Conservation (phyloP, 306 rosid genomes). For the Luffa acutangula region DNA sequence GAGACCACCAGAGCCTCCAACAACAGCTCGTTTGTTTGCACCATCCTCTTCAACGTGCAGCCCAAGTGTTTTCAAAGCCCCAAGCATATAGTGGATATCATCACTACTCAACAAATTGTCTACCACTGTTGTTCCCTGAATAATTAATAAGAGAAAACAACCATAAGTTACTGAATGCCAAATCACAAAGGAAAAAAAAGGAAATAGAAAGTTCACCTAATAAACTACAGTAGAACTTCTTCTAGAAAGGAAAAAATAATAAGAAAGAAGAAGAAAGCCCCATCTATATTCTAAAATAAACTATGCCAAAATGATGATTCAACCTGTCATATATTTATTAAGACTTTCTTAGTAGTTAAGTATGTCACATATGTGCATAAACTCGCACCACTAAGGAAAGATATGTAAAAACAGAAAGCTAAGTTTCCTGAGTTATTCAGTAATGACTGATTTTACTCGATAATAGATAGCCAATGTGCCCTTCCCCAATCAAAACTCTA, state of each 20-base stretch:
- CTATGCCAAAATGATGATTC: not conserved
- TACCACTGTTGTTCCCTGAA: slow-evolving; percentile 91
- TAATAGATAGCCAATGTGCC: not conserved
- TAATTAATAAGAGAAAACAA: not conserved
- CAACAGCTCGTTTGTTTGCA: slow-evolving; percentile 58
- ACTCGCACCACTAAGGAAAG: not conserved
- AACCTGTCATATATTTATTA: not conserved
- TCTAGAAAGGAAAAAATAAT: not conserved
- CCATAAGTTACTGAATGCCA: not conserved
- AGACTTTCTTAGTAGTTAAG: not conserved
- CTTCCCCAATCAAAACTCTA: not conserved
- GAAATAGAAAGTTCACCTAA: not conserved
- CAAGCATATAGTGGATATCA: slow-evolving; percentile 93
- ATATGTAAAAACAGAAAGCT: not conserved
- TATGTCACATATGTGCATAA: not conserved
- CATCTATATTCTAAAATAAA: not conserved
- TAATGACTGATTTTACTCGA: not conserved
- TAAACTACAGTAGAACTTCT: not conserved
- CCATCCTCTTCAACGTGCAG: slow-evolving; percentile 71
- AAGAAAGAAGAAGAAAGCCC: not conserved
- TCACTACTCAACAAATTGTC: slow-evolving; percentile 91
- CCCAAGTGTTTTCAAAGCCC: slow-evolving; percentile 78
- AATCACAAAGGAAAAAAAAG: not conserved
- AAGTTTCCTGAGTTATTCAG: not conserved
- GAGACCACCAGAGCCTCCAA: slow-evolving; percentile 84